Evolutionary conservation across 257 asterid genomes (phyloP), one percentile per base, ranked within the genome.

Genomic region (Nemophila menziesii): DNA sequence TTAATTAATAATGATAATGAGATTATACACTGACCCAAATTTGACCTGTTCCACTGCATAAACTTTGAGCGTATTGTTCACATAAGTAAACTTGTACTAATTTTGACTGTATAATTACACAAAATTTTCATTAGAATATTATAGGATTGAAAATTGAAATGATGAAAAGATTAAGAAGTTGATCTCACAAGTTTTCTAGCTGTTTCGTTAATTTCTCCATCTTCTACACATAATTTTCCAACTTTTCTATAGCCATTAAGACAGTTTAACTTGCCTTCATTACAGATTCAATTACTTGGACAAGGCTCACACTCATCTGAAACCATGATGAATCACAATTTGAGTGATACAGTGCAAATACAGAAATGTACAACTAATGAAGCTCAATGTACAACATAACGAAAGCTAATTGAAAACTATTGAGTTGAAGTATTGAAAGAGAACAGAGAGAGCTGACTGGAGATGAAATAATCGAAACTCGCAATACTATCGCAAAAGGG

Each of bases 271-370:
- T 73, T 71, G 48, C 95, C 97, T 51, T 75, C 83, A 44, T 56
- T 20, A 64, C 97, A 87, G 27, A 69, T 63, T 56, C 95, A 95
- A 66, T 83, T 59, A 37, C 59, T 33, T 8, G 97, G 95, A 58
- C 97, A 87, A 27, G 89, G 90, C 61, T 73, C 82, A 53, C 95
- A 83, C 39, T 42, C 42, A 49, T 82, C 97, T 82, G 77, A 66
- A 29, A 5, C 36, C 36, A 29, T 29, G 36, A 29, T n/a, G n/a
- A n/a, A n/a, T n/a, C n/a, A n/a, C n/a, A n/a, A n/a, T n/a, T n/a
- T n/a, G n/a, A n/a, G n/a, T n/a, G n/a, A n/a, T n/a, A n/a, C n/a
- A n/a, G n/a, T 12, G 11, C 20, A 5, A 27, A 5, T 13, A 34
- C 16, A 36, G 16, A 15, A 48, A 54, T 5, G 22, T 20, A 41